phyloP scores from a whole-genome alignment of 441 rosid species.

The Brassica balearica region DNA sequence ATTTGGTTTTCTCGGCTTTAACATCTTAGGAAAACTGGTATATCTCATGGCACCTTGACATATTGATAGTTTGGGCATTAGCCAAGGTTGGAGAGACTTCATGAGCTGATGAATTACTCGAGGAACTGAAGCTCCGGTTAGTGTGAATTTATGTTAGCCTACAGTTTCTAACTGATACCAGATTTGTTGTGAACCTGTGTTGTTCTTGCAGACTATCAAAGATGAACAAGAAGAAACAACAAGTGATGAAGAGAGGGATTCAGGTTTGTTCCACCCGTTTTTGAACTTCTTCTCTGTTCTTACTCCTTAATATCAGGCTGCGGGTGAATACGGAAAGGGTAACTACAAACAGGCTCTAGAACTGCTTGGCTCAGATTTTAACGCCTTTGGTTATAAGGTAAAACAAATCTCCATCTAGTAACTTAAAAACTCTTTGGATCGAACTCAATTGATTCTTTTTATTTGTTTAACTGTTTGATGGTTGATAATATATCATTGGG shows the following conservation, averaged over 20 bases:
- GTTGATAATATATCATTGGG: conserved; percentile 57
- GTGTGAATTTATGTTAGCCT: conserved; percentile 21
- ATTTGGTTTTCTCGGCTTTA: conserved; percentile 1
- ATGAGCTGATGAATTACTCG: conserved; percentile 70
- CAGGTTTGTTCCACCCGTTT: conserved; percentile 50
- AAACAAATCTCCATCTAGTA: background rate
- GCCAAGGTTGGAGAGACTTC: conserved; percentile 63
- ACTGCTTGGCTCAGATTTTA: conserved; percentile 70
- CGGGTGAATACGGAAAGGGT: conserved; percentile 64
- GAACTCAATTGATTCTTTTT: background rate
- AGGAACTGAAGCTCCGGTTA: conserved; percentile 74
- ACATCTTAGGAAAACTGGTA: conserved; percentile 69
- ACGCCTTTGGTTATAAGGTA: conserved; percentile 73
- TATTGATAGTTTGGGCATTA: conserved; percentile 83
- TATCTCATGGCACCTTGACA: conserved; percentile 80
- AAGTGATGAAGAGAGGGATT: conserved; percentile 66
- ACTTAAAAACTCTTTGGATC: conserved; percentile 1
- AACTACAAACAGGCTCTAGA: conserved; percentile 57
- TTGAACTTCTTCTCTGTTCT: background rate
- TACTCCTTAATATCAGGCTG: conserved; percentile 38
- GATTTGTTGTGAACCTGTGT: conserved; percentile 5
- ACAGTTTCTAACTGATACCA: background rate
- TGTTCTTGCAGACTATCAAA: conserved; percentile 40
- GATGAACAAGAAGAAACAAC: conserved; percentile 82
- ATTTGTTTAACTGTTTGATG: conserved; percentile 2